phyloP scores from a whole-genome alignment of 345 rosid species.

The Sisymbrium altissimum region DNA sequence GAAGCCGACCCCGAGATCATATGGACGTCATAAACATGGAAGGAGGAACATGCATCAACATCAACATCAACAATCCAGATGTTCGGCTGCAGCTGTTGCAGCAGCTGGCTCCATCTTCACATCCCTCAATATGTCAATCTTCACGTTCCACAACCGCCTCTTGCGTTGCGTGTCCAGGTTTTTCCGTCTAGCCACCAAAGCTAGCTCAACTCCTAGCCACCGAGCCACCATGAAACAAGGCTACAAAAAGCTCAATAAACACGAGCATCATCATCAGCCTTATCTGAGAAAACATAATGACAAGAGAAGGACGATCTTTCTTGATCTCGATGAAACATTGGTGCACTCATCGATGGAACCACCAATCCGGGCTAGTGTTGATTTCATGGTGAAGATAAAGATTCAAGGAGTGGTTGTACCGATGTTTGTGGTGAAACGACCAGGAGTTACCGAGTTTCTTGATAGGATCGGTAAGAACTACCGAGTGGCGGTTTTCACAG shows the following conservation, averaged over 20 bases:
- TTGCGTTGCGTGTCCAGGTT: slow-evolving; percentile 61
- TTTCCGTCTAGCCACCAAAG: slow-evolving; percentile 32
- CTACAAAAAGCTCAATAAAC: slow-evolving; percentile 30
- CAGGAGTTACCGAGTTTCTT: slow-evolving; percentile 74
- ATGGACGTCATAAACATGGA: slow-evolving; percentile 4
- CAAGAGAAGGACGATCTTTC: slow-evolving; percentile 53
- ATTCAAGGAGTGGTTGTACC: slow-evolving; percentile 55
- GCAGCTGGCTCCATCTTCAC: slow-evolving; percentile 49
- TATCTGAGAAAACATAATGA: slow-evolving; percentile 6
- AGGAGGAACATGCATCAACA: slow-evolving; percentile 18
- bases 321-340: slow-evolving; percentile 91
- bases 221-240: slow-evolving; percentile 21
- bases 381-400: slow-evolving; percentile 59
- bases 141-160: slow-evolving; percentile 68
- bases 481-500: slow-evolving; percentile 82
- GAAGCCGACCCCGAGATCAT: slow-evolving; percentile 7
- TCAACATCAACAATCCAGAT: slow-evolving; percentile 23
- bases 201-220: slow-evolving; percentile 11
- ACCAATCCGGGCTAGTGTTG: slow-evolving; percentile 44
- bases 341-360: slow-evolving; percentile 72
- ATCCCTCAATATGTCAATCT: slow-evolving; percentile 58
- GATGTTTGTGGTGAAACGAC: slow-evolving; percentile 80
- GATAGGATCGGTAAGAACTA: slow-evolving; percentile 46
- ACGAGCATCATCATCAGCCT: not conserved
- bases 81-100: slow-evolving; percentile 29